Conservation (phyloP, 2,329 filamentous ascomycete genomes). For the Pestalotiopsis sp. region DNA sequence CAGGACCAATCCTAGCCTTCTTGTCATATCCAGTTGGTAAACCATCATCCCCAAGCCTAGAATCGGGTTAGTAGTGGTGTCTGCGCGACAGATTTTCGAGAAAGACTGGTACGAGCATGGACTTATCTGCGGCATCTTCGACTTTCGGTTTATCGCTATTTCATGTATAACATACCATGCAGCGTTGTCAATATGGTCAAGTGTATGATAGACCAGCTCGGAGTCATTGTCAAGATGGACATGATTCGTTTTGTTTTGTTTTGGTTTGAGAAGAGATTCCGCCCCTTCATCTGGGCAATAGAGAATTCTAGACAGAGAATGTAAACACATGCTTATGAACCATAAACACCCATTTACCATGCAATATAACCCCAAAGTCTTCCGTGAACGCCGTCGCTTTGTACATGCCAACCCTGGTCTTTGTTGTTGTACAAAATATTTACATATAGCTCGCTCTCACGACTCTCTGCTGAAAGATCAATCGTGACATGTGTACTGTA, state of each 20-base stretch:
- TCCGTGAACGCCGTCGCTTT: slow-evolving; percentile 13
- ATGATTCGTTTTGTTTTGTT: neutral
- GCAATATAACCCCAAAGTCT: slow-evolving; percentile 8
- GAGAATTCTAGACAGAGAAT: neutral
- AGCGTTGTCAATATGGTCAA: no score
- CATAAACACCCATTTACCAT: slow-evolving; percentile 12
- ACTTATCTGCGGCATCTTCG: no score
- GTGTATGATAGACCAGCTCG: neutral
- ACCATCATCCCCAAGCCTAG: no score
- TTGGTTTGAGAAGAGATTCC: slow-evolving; percentile 9
- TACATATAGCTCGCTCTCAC: slow-evolving; percentile 3
- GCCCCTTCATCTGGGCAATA: neutral
- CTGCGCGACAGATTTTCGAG: no score
- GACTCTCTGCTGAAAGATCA: neutral
- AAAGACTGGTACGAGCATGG: no score
- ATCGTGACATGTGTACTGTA: neutral
- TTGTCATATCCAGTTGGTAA: no score
- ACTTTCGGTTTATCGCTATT: no score
- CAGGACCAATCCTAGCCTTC: no score
- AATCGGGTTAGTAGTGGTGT: no score
- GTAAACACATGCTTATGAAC: slow-evolving; percentile 3
- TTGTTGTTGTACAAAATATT: slow-evolving; percentile 14
- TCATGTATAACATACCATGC: no score
- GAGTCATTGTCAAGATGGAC: neutral
- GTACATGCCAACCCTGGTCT: slow-evolving; percentile 14